Evolutionary conservation across 352 stramenopile species (phyloP).

Genomic region (Pythium graminicola): DNA sequence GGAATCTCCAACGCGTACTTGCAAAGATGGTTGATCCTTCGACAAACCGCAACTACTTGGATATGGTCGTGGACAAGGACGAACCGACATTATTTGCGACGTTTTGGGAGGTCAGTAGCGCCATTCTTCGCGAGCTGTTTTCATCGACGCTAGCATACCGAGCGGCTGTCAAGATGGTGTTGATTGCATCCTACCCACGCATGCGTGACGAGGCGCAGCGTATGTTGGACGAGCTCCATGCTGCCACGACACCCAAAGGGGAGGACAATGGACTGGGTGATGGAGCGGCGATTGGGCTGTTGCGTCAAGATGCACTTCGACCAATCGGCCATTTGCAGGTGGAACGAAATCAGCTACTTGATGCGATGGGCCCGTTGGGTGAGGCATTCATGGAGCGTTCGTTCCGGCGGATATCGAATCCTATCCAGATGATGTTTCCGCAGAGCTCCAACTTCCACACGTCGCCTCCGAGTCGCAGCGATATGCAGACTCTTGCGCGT

Average conservation of each 20-base stretch:
- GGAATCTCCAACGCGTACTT: slow-evolving; percentile 84
- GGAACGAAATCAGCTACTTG: slow-evolving; percentile 63
- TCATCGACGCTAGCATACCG: slow-evolving; percentile 50
- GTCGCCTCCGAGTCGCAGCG: slow-evolving; percentile 66
- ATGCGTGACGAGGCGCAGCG: slow-evolving; percentile 69
- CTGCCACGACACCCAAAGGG: slow-evolving; percentile 35
- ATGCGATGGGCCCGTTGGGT: slow-evolving; percentile 57
- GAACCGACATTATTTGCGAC: slow-evolving; percentile 76
- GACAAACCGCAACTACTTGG: slow-evolving; percentile 48
- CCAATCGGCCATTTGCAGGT: slow-evolving; percentile 33
- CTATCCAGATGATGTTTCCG: slow-evolving; percentile 86
- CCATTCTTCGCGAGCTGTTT: slow-evolving; percentile 70
- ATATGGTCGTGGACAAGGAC: slow-evolving; percentile 62
- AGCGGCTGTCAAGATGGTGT: slow-evolving; percentile 49
- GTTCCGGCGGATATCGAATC: slow-evolving; percentile 56
- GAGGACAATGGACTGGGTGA: background rate
- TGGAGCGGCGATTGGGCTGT: slow-evolving; percentile 8
- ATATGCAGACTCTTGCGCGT: slow-evolving; percentile 76
- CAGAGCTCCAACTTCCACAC: slow-evolving; percentile 78
- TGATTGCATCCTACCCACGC: slow-evolving; percentile 73
- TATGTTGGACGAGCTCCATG: slow-evolving; percentile 54
- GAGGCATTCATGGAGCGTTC: slow-evolving; percentile 65
- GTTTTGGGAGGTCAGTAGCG: slow-evolving; percentile 82
- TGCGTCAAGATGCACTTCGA: slow-evolving; percentile 14
- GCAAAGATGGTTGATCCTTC: slow-evolving; percentile 56